Conservation (phyloP, 805 yeast genomes). For the Lipomyces sp. region DNA sequence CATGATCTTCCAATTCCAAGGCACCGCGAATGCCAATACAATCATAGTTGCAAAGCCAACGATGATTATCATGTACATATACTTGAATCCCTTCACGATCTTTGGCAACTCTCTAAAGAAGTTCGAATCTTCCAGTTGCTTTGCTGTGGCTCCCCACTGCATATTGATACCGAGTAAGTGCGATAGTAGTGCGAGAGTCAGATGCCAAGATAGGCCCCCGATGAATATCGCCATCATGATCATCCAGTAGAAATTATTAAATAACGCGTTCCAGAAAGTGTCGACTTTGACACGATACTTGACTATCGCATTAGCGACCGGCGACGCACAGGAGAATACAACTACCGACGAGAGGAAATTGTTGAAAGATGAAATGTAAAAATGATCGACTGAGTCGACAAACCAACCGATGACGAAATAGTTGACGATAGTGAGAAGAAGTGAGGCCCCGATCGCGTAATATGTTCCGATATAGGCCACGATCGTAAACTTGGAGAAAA, state of each 20-base stretch:
- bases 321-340: constrained; percentile 28
- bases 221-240: constrained; percentile 26
- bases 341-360: constrained; percentile 17
- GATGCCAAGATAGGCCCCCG: constrained; percentile 31
- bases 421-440: constrained; percentile 25
- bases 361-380: constrained; percentile 29
- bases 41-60: constrained; percentile 11
- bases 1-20: constrained; percentile 28
- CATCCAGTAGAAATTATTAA: constrained; percentile 17
- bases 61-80: constrained; percentile 20
- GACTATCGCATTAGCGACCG: constrained; percentile 23
- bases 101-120: constrained; percentile 32
- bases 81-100: constrained; percentile 24
- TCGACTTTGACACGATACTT: constrained; percentile 16
- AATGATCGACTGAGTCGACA: constrained; percentile 20
- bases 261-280: constrained; percentile 19
- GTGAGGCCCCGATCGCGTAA: constrained; percentile 29
- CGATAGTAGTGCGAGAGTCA: constrained; percentile 24
- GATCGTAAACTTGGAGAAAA: constrained; percentile 28
- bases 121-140: constrained; percentile 29
- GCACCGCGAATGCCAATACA: constrained; percentile 28
- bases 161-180: constrained; percentile 31
- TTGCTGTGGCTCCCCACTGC: constrained; percentile 36
- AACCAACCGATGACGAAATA: constrained; percentile 30
- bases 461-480: constrained; percentile 33